Evolutionary conservation across 1,284 basidiomycete genomes (phyloP).

Genomic region (Papiliotrema flavescens): DNA sequence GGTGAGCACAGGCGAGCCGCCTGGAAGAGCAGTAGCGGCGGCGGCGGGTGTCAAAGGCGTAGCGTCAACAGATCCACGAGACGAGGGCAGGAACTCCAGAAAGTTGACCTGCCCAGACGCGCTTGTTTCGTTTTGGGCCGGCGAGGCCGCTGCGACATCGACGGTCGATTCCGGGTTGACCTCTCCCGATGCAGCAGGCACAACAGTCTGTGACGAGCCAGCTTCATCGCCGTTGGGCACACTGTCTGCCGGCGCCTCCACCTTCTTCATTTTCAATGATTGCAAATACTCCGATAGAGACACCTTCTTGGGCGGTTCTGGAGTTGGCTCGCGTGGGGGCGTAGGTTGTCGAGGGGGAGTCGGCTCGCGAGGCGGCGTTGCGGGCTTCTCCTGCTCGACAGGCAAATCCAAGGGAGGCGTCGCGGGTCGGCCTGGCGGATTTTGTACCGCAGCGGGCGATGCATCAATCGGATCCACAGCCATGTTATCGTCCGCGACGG

Average conservation of each 20-base stretch:
- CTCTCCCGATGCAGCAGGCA: not conserved
- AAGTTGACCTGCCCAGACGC: conserved; percentile 22
- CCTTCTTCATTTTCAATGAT: conserved; percentile 35
- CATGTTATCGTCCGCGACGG: not conserved
- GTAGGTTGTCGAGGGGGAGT: conserved; percentile 18
- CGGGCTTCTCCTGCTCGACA: not conserved
- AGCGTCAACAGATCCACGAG: conserved; percentile 3
- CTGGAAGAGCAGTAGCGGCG: conserved; percentile 1
- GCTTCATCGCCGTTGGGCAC: not conserved
- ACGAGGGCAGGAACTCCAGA: conserved; percentile 32
- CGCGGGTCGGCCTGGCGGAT: no score
- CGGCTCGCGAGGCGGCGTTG: not conserved
- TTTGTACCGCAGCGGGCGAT: not conserved
- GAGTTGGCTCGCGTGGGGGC: conserved; percentile 25
- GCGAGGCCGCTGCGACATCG: not conserved
- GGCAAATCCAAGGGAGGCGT: no score
- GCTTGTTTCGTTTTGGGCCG: not conserved
- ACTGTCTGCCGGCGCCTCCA: not conserved
- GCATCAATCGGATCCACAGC: not conserved
- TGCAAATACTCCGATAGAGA: conserved; percentile 40
- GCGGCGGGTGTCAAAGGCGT: not conserved
- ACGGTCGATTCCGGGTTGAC: not conserved
- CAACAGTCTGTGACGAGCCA: not conserved
- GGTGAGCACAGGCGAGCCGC: conserved; percentile 1
- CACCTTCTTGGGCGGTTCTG: conserved; percentile 37